Conservation (phyloP, 306 rosid genomes). For the barrel medic (Medicago truncatula) region DNA sequence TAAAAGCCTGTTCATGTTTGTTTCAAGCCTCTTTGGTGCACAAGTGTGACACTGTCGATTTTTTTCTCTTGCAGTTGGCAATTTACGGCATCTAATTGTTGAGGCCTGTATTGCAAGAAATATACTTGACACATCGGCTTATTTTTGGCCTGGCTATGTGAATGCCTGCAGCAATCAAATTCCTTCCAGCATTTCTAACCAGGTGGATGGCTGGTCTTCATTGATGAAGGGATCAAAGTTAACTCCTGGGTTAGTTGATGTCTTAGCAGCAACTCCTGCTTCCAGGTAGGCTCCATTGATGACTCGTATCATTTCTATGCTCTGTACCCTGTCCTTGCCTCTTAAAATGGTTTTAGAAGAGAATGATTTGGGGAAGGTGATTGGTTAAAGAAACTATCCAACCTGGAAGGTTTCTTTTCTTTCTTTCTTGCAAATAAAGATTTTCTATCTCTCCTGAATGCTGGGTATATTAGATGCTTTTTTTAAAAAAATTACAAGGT, state of each 20-base stretch:
- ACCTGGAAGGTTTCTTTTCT: conserved; percentile 11
- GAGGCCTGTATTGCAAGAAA: conserved; percentile 92
- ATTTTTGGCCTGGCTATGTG: conserved; percentile 93
- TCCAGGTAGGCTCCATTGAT: conserved; percentile 70
- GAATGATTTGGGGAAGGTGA: conserved; percentile 18
- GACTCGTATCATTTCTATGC: conserved; percentile 7
- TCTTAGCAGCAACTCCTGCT: conserved; percentile 85
- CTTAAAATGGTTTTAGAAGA: conserved; percentile 12
- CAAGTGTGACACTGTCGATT: conserved; percentile 18
- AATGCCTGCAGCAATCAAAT: conserved; percentile 63
- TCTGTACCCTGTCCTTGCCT: neutral
- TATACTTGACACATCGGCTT: conserved; percentile 80
- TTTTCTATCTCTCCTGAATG: conserved; percentile 16
- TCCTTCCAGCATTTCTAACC: conserved; percentile 63
- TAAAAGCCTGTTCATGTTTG: conserved; percentile 23
- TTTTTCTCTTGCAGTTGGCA: conserved; percentile 68
- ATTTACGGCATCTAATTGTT: conserved; percentile 87
- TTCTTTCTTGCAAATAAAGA: neutral
- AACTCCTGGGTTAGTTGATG: conserved; percentile 66
- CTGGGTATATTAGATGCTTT: conserved; percentile 54
- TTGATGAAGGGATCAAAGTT: conserved; percentile 82
- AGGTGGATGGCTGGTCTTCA: conserved; percentile 77
- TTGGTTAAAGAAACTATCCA: conserved; percentile 3
- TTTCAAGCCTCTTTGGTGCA: conserved; percentile 29
- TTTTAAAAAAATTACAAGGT: conserved; percentile 50